Evolutionary conservation across 2,329 filamentous ascomycete species (phyloP).

Genomic region (Pyrenochaeta sp.): DNA sequence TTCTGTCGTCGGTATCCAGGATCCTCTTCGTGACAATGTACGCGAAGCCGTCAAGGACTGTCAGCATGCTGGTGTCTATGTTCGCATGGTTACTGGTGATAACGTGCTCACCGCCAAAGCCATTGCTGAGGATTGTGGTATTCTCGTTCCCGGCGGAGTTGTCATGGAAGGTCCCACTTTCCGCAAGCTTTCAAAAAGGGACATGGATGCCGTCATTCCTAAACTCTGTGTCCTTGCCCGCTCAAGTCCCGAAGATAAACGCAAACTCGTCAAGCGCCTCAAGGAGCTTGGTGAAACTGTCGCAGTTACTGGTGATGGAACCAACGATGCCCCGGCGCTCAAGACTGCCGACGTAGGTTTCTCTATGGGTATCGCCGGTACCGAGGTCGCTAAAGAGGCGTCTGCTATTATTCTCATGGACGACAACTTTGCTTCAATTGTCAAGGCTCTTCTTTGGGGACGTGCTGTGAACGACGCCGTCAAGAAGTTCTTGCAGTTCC

Average conservation of each 20-base stretch:
- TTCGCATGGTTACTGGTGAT: constrained; percentile 87
- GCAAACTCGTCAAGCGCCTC: constrained; percentile 68
- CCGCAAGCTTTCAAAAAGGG: constrained; percentile 70
- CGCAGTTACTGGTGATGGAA: constrained; percentile 83
- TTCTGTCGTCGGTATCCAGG: constrained; percentile 79
- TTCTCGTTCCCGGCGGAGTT: constrained; percentile 72
- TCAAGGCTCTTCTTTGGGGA: constrained; percentile 83
- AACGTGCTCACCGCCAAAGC: constrained; percentile 81
- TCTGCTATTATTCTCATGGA: constrained; percentile 88
- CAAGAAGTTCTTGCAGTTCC: constrained; percentile 61
- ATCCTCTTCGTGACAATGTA: constrained; percentile 79
- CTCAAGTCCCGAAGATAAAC: constrained; percentile 74
- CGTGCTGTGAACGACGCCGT: constrained; percentile 54
- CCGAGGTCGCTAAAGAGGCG: constrained; percentile 84
- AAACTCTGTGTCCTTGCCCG: constrained; percentile 72
- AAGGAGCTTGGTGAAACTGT: constrained; percentile 77
- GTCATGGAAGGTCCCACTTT: constrained; percentile 83
- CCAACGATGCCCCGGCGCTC: constrained; percentile 82
- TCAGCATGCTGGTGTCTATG: constrained; percentile 77
- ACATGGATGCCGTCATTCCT: constrained; percentile 64
- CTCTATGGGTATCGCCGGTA: constrained; percentile 85
- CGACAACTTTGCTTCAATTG: constrained; percentile 86
- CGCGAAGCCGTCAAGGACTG: constrained; percentile 74
- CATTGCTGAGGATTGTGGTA: constrained; percentile 80
- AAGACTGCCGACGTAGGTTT: constrained; percentile 85